Conservation (phyloP, 345 rosid genomes). For the Cochlearia excelsa region DNA sequence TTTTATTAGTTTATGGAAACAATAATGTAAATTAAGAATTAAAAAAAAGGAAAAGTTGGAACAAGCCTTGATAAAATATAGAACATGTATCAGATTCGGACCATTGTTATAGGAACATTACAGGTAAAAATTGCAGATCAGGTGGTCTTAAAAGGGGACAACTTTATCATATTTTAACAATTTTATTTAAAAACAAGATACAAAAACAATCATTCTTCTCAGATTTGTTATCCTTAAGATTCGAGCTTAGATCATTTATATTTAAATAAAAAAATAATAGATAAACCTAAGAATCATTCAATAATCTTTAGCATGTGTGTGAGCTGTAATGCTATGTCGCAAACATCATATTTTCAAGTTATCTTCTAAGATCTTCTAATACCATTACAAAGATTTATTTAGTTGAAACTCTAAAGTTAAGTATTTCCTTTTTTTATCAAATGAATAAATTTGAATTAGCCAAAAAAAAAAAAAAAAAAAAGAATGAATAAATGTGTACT, state of each 20-base stretch:
- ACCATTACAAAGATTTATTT: not conserved
- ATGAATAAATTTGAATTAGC: no score
- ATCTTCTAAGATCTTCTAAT: not conserved
- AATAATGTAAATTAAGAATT: no score
- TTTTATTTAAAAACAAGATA: conserved; percentile 17
- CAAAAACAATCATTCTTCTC: conserved; percentile 30
- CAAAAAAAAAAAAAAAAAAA: no score
- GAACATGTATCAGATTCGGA: conserved; percentile 22
- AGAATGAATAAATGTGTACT: no score
- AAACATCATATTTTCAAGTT: conserved; percentile 13
- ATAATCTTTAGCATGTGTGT: conserved; percentile 29
- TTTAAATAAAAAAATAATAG: not conserved
- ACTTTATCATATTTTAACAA: conserved; percentile 18
- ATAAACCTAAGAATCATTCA: conserved; percentile 1
- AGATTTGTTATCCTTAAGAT: conserved; percentile 34
- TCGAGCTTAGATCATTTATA: conserved; percentile 30
- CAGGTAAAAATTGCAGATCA: conserved; percentile 34
- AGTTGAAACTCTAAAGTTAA: no score
- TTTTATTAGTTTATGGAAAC: no score
- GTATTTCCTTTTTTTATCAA: no score
- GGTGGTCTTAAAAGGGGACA: conserved; percentile 38
- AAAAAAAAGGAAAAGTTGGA: not conserved
- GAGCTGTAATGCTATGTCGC: conserved; percentile 33
- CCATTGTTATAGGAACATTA: conserved; percentile 26
- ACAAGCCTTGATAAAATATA: conserved; percentile 16